Percentiles rank a stretch among this genome's conserved stretches.
Evolutionary conservation across 2,329 filamentous ascomycete genomes (phyloP).

Genomic region (Colletotrichum gigasporum): DNA sequence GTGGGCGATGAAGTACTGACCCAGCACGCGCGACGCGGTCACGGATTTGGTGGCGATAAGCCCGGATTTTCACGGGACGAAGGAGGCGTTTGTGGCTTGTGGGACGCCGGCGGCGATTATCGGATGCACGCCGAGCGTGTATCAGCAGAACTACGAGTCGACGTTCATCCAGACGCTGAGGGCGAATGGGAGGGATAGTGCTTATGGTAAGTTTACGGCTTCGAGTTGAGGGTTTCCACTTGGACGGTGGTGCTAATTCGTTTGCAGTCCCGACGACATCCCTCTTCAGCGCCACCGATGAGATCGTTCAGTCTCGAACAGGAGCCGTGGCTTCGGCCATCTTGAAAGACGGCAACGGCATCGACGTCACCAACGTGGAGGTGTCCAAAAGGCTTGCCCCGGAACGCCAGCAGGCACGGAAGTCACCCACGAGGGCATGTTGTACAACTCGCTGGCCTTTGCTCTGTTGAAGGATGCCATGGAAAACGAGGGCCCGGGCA

Average conservation of each 20-base stretch:
- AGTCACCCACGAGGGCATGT: slow-evolving; percentile 59
- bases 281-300: slow-evolving; percentile 59
- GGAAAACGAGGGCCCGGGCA: slow-evolving; percentile 2
- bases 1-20: slow-evolving; percentile 69
- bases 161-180: slow-evolving; percentile 54
- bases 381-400: slow-evolving; percentile 54
- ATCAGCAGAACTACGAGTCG: slow-evolving; percentile 57
- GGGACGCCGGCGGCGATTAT: neutral
- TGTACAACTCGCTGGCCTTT: slow-evolving; percentile 42
- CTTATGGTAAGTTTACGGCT: slow-evolving; percentile 43
- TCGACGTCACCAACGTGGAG: slow-evolving; percentile 59
- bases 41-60: slow-evolving; percentile 62
- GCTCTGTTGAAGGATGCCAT: slow-evolving; percentile 52
- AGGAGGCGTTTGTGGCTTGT: slow-evolving; percentile 9
- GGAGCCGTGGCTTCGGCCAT: slow-evolving; percentile 57
- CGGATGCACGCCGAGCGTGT: slow-evolving; percentile 44
- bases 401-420: slow-evolving; percentile 49
- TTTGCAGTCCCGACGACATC: slow-evolving; percentile 59
- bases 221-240: accelerated
- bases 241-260: neutral
- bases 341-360: slow-evolving; percentile 48
- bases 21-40: slow-evolving; percentile 53
- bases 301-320: slow-evolving; percentile 60
- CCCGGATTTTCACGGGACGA: slow-evolving; percentile 54
- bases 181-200: slow-evolving; percentile 55